Conservation (phyloP, 257 asterid species). For the Schizonepeta tenuifolia region DNA sequence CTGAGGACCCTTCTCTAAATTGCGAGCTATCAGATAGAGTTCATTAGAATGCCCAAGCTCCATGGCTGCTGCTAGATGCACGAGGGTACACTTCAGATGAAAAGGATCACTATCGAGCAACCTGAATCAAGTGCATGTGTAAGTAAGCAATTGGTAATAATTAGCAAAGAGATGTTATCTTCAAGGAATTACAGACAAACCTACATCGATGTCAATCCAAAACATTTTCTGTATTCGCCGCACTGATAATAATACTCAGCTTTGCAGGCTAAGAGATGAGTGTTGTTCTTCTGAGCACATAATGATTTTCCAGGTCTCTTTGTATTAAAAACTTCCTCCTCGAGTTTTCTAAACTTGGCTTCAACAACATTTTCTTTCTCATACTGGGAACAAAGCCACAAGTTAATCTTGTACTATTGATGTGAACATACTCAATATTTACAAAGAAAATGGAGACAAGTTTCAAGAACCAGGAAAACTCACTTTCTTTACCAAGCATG, state of each 20-base stretch:
- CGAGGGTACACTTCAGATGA: constrained; percentile 89
- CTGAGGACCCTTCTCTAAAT: constrained; percentile 96
- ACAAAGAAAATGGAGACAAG: constrained; percentile 3
- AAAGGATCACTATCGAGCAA: constrained; percentile 99
- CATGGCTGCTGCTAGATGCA: constrained; percentile 98
- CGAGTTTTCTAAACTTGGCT: constrained; percentile 82
- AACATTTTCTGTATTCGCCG: constrained; percentile 94
- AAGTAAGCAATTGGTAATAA: constrained; percentile 31
- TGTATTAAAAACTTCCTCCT: constrained; percentile 61
- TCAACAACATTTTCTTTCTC: constrained; percentile 85
- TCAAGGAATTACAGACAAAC: constrained; percentile 41
- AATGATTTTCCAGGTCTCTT: constrained; percentile 63
- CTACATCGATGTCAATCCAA: constrained; percentile 85
- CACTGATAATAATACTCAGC: constrained; percentile 98
- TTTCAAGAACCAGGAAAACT: constrained; percentile 32
- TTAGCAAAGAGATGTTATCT: neutral
- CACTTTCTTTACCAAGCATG: constrained; percentile 94
- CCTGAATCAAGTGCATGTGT: constrained; percentile 52
- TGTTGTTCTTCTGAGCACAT: constrained; percentile 74
- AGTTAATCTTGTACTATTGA: constrained; percentile 19
- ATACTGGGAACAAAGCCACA: constrained; percentile 57
- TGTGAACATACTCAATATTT: constrained; percentile 3
- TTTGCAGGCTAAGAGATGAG: constrained; percentile 98
- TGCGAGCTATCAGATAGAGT: constrained; percentile 97
- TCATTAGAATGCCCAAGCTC: constrained; percentile 98